Evolutionary conservation across 1,284 basidiomycete species (phyloP).

Genomic region (Ganoderma boninense): DNA sequence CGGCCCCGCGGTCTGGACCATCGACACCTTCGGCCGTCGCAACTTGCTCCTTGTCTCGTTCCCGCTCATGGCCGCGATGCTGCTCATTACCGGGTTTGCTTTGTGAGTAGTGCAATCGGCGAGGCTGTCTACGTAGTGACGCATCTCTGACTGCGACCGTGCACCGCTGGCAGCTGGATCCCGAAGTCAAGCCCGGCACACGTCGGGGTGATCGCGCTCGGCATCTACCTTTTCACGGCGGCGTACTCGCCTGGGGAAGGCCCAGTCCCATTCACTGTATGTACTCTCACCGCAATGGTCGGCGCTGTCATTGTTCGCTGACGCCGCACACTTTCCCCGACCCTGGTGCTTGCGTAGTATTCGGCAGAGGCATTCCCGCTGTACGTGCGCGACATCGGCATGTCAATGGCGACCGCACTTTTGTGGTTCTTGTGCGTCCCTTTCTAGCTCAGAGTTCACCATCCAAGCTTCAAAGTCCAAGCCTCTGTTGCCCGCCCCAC

Average conservation of each 20-base stretch:
- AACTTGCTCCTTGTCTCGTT: conserved; percentile 73
- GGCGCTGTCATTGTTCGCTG: too few relatives aligned
- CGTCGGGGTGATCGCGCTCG: conserved; percentile 61
- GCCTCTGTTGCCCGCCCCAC: too few relatives aligned
- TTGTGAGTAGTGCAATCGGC: conserved; percentile 40
- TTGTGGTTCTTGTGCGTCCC: conserved; percentile 62
- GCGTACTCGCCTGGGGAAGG: conserved; percentile 81
- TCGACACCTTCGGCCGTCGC: conserved; percentile 76
- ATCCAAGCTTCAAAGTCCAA: too few relatives aligned
- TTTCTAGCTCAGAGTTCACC: too few relatives aligned
- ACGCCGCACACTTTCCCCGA: too few relatives aligned
- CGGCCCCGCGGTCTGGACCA: conserved; percentile 62
- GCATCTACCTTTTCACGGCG: conserved; percentile 70
- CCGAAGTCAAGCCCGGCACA: conserved; percentile 48
- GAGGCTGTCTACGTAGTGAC: background rate
- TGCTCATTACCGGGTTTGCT: conserved; percentile 69
- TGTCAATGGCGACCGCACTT: conserved; percentile 70
- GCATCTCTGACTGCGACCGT: too few relatives aligned
- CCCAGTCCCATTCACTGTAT: conserved; percentile 76
- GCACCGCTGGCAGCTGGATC: conserved; percentile 39
- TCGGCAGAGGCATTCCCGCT: conserved; percentile 79
- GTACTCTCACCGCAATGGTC: background rate
- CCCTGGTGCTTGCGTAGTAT: conserved; percentile 42
- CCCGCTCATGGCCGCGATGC: conserved; percentile 68
- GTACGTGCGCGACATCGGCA: conserved; percentile 77